Conservation (phyloP, 208 protist species). For the Acanthamoeba lenticulata region DNA sequence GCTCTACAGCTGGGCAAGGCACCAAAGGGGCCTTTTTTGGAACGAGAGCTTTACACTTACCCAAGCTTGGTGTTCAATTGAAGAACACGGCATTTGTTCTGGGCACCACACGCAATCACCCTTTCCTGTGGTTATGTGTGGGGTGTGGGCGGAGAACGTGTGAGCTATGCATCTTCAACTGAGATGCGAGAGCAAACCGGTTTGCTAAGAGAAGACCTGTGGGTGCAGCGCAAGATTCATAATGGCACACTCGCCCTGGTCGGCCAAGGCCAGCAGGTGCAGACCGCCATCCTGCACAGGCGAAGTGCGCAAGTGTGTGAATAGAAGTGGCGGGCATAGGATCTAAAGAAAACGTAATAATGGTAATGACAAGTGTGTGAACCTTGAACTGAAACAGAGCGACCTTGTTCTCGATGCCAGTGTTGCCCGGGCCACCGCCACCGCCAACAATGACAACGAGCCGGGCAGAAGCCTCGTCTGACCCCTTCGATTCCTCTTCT, state of each 20-base stretch:
- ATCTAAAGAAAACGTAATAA: no score
- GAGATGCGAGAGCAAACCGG: neutral
- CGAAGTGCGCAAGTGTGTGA: neutral
- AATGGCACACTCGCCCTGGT: slow-evolving; percentile 39
- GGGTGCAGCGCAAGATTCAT: slow-evolving; percentile 60
- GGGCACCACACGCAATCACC: slow-evolving; percentile 41
- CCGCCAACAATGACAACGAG: slow-evolving; percentile 7
- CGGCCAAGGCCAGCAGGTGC: neutral
- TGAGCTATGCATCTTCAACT: neutral
- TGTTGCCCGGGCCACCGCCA: slow-evolving; percentile 17
- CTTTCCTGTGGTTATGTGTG: neutral
- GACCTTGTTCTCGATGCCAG: slow-evolving; percentile 60
- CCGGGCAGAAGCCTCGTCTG: neutral
- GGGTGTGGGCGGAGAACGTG: neutral
- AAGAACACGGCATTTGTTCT: slow-evolving; percentile 36
- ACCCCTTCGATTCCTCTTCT: neutral
- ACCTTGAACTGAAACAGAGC: slow-evolving; percentile 33
- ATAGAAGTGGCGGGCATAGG: no score
- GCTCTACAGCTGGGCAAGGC: no score
- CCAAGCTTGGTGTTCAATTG: slow-evolving; percentile 34
- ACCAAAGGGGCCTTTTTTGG: no score
- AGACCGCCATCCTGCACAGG: neutral
- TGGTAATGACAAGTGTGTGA: no score
- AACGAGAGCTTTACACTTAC: no score
- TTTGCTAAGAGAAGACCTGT: neutral